Percentiles rank a stretch among this genome's conserved stretches.
Evolutionary conservation across 2,329 filamentous ascomycete genomes (phyloP).

Genomic region (Plenodomus biglobosus): DNA sequence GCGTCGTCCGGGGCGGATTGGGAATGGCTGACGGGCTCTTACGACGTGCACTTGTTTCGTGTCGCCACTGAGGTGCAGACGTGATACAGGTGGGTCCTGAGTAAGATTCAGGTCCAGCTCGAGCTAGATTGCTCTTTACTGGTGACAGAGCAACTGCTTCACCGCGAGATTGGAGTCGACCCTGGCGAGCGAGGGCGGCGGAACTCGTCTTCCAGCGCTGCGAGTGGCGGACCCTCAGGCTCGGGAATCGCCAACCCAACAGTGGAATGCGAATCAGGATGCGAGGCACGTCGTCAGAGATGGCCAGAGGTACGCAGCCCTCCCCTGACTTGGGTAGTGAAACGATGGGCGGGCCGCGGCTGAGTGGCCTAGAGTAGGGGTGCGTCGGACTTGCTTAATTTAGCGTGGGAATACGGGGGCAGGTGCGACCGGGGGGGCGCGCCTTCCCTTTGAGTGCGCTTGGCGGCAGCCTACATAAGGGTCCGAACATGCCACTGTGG

Average conservation of each 20-base stretch:
- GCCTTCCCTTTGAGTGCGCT: constrained; percentile 15
- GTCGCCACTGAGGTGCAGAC: constrained; percentile 29
- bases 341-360: constrained; percentile 29
- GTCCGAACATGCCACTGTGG: constrained; percentile 38
- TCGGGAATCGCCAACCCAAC: constrained; percentile 6
- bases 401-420: constrained; percentile 10
- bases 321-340: constrained; percentile 28
- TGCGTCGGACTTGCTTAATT: constrained; percentile 8
- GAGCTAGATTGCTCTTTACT: constrained; percentile 12
- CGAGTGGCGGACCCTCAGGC: constrained; percentile 3
- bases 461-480: constrained; percentile 39
- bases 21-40: constrained; percentile 30
- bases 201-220: constrained; percentile 1
- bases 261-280: constrained; percentile 6
- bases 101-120: constrained; percentile 14
- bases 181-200: neutral
- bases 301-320: constrained; percentile 10
- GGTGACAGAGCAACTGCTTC: neutral
- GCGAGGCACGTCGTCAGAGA: constrained; percentile 15
- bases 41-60: constrained; percentile 36
- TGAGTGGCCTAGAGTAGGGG: constrained; percentile 22
- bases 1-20: constrained; percentile 19
- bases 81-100: constrained; percentile 28
- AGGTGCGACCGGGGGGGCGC: constrained; percentile 23
- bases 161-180: neutral